Evolutionary conservation across 2,329 filamentous ascomycete genomes (phyloP).

Genomic region (Xylaria sp.): DNA sequence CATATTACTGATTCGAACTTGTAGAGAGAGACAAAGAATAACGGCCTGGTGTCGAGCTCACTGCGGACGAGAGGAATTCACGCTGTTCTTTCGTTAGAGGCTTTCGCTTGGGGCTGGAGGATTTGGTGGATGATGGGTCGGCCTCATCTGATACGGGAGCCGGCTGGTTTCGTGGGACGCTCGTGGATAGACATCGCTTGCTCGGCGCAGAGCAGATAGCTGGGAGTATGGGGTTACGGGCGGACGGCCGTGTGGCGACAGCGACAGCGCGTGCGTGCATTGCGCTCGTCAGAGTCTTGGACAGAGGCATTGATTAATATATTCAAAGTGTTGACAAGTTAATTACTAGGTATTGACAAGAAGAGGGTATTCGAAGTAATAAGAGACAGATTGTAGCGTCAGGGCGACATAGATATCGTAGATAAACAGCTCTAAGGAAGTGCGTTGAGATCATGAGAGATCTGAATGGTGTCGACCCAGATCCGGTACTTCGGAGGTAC

Average conservation of each 20-base stretch:
- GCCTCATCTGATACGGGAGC: slow-evolving; percentile 22
- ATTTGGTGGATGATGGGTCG: slow-evolving; percentile 24
- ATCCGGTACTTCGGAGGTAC: neutral
- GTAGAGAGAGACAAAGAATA: neutral
- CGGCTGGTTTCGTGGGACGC: slow-evolving; percentile 19
- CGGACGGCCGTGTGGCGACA: slow-evolving; percentile 16
- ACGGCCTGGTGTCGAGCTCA: slow-evolving; percentile 34
- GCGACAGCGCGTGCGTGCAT: slow-evolving; percentile 17
- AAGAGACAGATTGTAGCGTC: neutral
- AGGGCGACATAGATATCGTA: neutral
- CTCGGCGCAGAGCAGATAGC: slow-evolving; percentile 28
- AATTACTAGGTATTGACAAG: neutral
- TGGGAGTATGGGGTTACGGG: slow-evolving; percentile 38
- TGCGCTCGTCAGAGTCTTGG: slow-evolving; percentile 19
- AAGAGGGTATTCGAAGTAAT: neutral
- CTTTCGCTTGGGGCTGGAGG: slow-evolving; percentile 42
- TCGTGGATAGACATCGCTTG: slow-evolving; percentile 26
- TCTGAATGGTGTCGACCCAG: neutral
- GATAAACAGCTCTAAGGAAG: neutral
- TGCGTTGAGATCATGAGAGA: neutral
- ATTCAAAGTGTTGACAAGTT: neutral
- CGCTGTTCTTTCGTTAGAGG: slow-evolving; percentile 65
- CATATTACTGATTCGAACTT: neutral
- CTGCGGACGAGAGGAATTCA: slow-evolving; percentile 69
- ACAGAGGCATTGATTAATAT: slow-evolving; percentile 24